Evolutionary conservation across 352 stramenopile species (phyloP).

Genomic region (Thalassiosira ordinaria): DNA sequence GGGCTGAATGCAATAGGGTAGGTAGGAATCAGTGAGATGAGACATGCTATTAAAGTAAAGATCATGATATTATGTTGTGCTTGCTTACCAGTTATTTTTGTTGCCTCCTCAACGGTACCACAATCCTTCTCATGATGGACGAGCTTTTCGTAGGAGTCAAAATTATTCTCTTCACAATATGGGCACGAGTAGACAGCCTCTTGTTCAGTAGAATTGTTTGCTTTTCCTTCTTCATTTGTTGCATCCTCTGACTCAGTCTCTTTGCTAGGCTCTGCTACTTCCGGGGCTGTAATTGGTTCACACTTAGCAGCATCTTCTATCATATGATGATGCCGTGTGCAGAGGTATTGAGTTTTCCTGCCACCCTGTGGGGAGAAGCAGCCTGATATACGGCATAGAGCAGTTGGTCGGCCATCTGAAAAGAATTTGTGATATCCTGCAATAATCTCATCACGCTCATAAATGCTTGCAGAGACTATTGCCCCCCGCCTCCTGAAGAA

Average conservation of each 20-base stretch:
- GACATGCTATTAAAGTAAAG: not conserved
- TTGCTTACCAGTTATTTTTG: conserved; percentile 16
- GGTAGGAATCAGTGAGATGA: not conserved
- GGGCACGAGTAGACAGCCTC: not conserved
- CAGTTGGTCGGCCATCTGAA: conserved; percentile 2
- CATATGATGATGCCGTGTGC: conserved; percentile 9
- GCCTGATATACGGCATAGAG: conserved; percentile 7
- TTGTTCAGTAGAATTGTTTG: not conserved
- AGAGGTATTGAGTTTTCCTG: conserved; percentile 2
- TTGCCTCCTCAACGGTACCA: conserved; percentile 7
- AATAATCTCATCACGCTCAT: not conserved
- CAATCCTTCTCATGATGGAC: conserved; percentile 9
- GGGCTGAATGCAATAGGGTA: not conserved
- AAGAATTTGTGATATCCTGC: not conserved
- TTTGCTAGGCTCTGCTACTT: not conserved
- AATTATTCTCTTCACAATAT: conserved; percentile 14
- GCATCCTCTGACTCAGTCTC: not conserved
- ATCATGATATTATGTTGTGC: not conserved
- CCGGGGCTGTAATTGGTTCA: no score
- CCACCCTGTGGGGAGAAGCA: not conserved
- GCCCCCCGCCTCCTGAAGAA: conserved; percentile 11
- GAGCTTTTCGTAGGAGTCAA: conserved; percentile 7
- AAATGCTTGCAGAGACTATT: conserved; percentile 9
- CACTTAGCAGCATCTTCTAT: not conserved
- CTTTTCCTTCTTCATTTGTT: not conserved